Evolutionary conservation across 805 yeast genomes (phyloP), one percentile per base, ranked within the genome.

Genomic region (Candida chauliodis): DNA sequence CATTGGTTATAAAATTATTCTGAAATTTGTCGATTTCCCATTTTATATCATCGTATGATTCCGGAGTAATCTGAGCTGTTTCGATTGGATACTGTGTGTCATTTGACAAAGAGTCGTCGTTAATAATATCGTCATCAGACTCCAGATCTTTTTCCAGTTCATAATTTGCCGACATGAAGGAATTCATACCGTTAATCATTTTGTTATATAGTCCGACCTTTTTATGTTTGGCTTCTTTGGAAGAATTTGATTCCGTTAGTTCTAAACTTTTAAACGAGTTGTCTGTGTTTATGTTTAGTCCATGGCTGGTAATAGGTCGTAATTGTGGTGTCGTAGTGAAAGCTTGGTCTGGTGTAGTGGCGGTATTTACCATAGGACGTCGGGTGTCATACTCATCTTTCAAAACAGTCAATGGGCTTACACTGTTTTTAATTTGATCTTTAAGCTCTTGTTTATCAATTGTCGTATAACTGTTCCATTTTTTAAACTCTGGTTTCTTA

Each of bases 1-100:
- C 48, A 37, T 55, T 57, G 21, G 52, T 47, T 3, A 60, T 58
- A 45, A 63, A 59, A n/a, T 49, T 51, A 26, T 37, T 51, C 38
- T 62, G 68, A 32, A 62, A 63, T 9, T 49, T 57, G 26, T 53
- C 49, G 31, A 62, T 56, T 37, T 61, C 67, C 19, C 45, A 36
- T 28, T 56, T 41, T 4, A 55, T 52, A 4, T 46, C 47, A 21
- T 45, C 37, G 11, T 48, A 33, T 22, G 50, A 45, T 13, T 19
- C 28, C 5, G 16, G n/a, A 3, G 11, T 19, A 9, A 25, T 6
- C 22, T 19, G 32, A 2, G 24, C 34, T 27, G 25, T 37, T 20
- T 41, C 44, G 9, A 41, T 17, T 16, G 28, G 11, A 28, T 40
- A 36, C 26, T 41, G 30, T 3, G 37, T 41, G 17, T 35, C 41